Evolutionary conservation across 2,329 filamentous ascomycete genomes (phyloP), one percentile per base, ranked within the genome.

Genomic region (Hymenoscyphus fraxineus): DNA sequence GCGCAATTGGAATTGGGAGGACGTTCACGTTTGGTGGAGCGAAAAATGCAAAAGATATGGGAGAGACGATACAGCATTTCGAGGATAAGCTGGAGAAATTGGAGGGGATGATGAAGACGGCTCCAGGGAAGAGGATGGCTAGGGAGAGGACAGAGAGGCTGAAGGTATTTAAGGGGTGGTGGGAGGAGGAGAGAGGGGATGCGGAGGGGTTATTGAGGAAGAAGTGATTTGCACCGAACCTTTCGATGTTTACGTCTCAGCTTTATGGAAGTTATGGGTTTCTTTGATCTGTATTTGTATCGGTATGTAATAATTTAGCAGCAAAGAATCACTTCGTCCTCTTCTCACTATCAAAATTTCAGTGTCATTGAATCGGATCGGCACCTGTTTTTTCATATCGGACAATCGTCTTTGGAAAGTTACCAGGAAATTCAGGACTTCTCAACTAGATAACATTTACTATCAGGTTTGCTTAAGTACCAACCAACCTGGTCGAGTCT

Each of bases 1-100:
- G 94, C 0, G 92, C 91, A 0, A 85, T 97, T 38, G 94, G 94
- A 0, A 88, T 97, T 64, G 93, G 86, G 1, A 81, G 94, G 55
- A 86, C 85, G 44, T 94, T 96, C 75, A 88, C 89, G 0, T 97
- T 88, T 75, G 86, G 90, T 0, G 93, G 89, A 0, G 89, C 88
- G 12, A 87, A 84, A 76, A 76, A 76, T 10, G 69, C 69, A 10
- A 80, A 80, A 39, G 83, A 82, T 59, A 79, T 96, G 81, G 81
- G 82, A 47, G 84, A 86, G 58, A 86, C 88, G 6, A 85, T 96
- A 66, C 80, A 84, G 58, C 92, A 96, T 79, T 92, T 96, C 72
- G 85, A 85, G 51, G 91, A 93, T 59, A 96, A 96, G 78, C 77
- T 96, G 68, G 77, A 91, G 69, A 82, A 79, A 71, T 74, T 96